Evolutionary conservation across 2,329 filamentous ascomycete genomes (phyloP).

Genomic region (Epicoccum nigrum): DNA sequence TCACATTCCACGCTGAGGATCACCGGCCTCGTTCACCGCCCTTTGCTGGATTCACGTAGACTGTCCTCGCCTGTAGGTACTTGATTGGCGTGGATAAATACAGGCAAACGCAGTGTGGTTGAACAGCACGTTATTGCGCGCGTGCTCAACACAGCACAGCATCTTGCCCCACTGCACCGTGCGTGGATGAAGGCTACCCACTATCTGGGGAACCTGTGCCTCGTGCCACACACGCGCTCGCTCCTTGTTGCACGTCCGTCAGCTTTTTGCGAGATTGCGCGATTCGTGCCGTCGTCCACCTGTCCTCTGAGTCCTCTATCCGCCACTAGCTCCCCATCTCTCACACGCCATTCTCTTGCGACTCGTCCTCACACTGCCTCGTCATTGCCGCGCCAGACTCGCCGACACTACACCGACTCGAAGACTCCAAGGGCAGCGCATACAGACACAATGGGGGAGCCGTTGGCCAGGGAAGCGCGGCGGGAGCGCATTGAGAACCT

Average conservation of each 20-base stretch:
- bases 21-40: slow-evolving; percentile 24
- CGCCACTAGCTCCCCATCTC: slow-evolving; percentile 30
- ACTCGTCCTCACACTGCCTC: slow-evolving; percentile 13
- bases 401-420: slow-evolving; percentile 14
- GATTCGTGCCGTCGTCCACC: slow-evolving; percentile 24
- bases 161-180: slow-evolving; percentile 24
- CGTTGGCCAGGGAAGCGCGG: slow-evolving; percentile 30
- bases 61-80: not conserved
- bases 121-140: slow-evolving; percentile 5
- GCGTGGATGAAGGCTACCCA: slow-evolving; percentile 22
- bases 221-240: slow-evolving; percentile 23
- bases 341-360: slow-evolving; percentile 27
- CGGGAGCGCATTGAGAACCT: slow-evolving; percentile 63
- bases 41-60: slow-evolving; percentile 14
- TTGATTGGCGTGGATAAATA: slow-evolving; percentile 10
- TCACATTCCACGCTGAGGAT: slow-evolving; percentile 16
- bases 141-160: slow-evolving; percentile 4
- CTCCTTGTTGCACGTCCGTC: slow-evolving; percentile 13
- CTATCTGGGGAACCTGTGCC: slow-evolving; percentile 31
- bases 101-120: slow-evolving; percentile 6
- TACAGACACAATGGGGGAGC: slow-evolving; percentile 36
- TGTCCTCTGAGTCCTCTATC: slow-evolving; percentile 6
- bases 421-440: not conserved
- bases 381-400: slow-evolving; percentile 10
- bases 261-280: slow-evolving; percentile 18